Evolutionary conservation across 75 land plant species (phyloP), one percentile per base, ranked within the genome.

Genomic region (Gnetum montanum): DNA sequence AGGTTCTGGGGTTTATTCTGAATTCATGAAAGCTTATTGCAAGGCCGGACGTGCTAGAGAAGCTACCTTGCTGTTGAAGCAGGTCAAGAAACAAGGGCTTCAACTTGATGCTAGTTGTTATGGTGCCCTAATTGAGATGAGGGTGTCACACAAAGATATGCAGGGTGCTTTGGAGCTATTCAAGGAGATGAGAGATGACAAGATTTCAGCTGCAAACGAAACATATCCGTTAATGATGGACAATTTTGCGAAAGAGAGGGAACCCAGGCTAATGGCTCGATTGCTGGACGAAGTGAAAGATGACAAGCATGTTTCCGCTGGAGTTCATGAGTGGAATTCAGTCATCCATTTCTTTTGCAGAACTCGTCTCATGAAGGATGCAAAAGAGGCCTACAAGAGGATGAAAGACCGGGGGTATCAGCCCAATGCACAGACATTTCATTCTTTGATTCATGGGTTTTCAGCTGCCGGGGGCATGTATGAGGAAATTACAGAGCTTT

Each of bases 361-460:
- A 70, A 79, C 73, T 62, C 68, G 66, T 43, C 48, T 83, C 22
- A 83, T 83, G 86, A 46, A 66, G 51, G 86, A 83, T 69, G 86
- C 86, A 25, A 60, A 66, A 46, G 79, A 75, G 62, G 83, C 82
- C 48, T 50, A 79, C 30, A 72, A 72, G 68, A 83, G 69, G 65
- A 83, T 83, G 86, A 79, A 55, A 49, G 68, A 61, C 29, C 66
- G 66, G 34, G 82, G 82, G 0, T 72, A 75, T 43, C 16, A 11
- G 19, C 86, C 86, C 43, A 83, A 83, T 75, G 72, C 79, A 36
- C 75, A 83, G 34, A 83, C 86, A 26, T 82, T 79, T 50, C 83
- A 83, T 48, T 83, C 86, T 55, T 37, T 83, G 63, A 77, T 83
- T 23, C 76, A 75, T 20, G 86, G 78, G 16, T 79, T 75, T 70